These are phyloP conservation scores for Pichia norvegensis DNA, from an alignment of 1,139 yeast genomes.

Conservation along the genomic window DNA sequence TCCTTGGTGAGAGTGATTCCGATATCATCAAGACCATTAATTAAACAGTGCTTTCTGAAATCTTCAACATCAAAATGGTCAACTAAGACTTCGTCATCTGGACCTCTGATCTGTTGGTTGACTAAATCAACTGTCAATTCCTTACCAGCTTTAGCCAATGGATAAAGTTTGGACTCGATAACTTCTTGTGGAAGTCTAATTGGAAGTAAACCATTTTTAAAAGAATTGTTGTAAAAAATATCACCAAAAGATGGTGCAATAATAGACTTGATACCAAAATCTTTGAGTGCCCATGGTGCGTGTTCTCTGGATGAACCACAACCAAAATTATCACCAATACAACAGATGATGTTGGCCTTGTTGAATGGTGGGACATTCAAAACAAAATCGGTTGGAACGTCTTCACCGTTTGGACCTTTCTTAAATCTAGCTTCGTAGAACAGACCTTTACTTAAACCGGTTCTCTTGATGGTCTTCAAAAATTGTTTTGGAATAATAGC, in stretches of 20 bases:
- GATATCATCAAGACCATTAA: slow-evolving; percentile 93
- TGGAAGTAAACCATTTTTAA: slow-evolving; percentile 90
- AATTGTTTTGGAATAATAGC: slow-evolving; percentile 98
- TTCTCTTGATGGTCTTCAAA: slow-evolving; percentile 92
- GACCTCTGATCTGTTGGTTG: slow-evolving; percentile 69
- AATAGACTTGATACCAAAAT: slow-evolving; percentile 90
- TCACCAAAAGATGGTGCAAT: slow-evolving; percentile 98
- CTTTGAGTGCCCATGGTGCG: slow-evolving; percentile 98
- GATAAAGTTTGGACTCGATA: slow-evolving; percentile 63
- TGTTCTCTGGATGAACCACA: slow-evolving; percentile 99
- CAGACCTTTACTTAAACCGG: slow-evolving; percentile 82
- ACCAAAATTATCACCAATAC: slow-evolving; percentile 95
- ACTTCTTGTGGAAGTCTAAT: slow-evolving; percentile 75
- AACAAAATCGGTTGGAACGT: slow-evolving; percentile 78
- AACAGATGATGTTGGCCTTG: slow-evolving; percentile 72
- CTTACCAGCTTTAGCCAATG: slow-evolving; percentile 69
- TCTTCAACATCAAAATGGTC: slow-evolving; percentile 80
- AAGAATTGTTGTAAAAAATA: slow-evolving; percentile 92
- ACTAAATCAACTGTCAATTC: slow-evolving; percentile 76
- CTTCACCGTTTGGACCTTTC: slow-evolving; percentile 63
- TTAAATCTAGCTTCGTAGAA: slow-evolving; percentile 83
- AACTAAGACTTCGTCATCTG: slow-evolving; percentile 64
- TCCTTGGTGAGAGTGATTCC: slow-evolving; percentile 92
- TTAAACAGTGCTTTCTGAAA: slow-evolving; percentile 89
- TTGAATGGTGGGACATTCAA: slow-evolving; percentile 80